Conservation (phyloP, 257 asterid genomes). For the Jacaranda mimosifolia region DNA sequence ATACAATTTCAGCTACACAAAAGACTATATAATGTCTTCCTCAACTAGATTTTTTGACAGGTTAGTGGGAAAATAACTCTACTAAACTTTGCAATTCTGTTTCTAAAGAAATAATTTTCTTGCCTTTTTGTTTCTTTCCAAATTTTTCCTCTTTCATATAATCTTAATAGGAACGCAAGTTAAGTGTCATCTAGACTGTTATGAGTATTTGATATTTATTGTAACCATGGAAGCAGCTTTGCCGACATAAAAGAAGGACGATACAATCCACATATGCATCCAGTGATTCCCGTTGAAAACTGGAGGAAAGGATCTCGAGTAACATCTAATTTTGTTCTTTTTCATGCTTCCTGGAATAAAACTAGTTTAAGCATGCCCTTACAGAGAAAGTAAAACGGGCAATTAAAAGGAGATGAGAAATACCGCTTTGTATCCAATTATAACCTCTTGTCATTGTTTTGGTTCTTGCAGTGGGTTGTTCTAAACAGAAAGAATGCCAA, state of each 20-base stretch:
- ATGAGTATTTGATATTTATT: constrained; percentile 18
- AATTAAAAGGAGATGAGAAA: neutral
- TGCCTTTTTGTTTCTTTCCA: neutral
- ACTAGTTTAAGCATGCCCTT: neutral
- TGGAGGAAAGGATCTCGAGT: constrained; percentile 95
- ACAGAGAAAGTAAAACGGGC: constrained; percentile 21
- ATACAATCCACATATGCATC: constrained; percentile 83
- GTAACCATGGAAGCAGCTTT: constrained; percentile 56
- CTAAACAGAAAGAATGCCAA: constrained; percentile 77
- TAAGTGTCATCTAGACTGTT: neutral
- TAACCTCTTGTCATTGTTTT: constrained; percentile 30
- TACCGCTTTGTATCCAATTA: neutral
- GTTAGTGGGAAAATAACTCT: constrained; percentile 42
- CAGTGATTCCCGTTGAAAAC: constrained; percentile 63
- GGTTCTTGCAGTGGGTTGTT: constrained; percentile 74
- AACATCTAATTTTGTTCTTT: constrained; percentile 3
- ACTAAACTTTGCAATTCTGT: neutral
- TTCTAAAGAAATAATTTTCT: neutral
- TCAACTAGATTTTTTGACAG: constrained; percentile 82
- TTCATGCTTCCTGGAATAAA: constrained; percentile 7
- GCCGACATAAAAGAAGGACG: constrained; percentile 74
- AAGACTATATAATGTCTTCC: constrained; percentile 76
- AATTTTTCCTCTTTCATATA: neutral
- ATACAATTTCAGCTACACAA: constrained; percentile 78
- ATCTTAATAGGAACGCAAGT: neutral